Percentiles rank a stretch among this genome's conserved stretches.
Conservation (phyloP, 768 basidiomycete genomes). For the Pulveroboletus frians region DNA sequence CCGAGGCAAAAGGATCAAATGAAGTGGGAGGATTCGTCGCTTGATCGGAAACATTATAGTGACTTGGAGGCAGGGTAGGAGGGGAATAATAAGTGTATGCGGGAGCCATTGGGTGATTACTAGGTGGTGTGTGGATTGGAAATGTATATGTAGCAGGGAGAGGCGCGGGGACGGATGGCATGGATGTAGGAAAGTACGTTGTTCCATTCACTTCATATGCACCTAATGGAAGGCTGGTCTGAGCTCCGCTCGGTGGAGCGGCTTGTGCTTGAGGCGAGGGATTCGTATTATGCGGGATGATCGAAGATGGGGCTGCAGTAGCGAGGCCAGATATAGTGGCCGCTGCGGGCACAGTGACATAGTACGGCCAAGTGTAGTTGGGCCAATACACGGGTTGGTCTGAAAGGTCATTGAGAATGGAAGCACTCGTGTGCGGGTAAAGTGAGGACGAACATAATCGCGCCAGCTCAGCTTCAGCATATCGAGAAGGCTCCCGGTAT, state of each 20-base stretch:
- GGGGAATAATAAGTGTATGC: conserved; percentile 10
- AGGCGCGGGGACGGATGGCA: background rate
- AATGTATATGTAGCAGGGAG: conserved; percentile 5
- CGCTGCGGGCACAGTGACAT: conserved; percentile 24
- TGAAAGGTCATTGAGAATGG: conserved; percentile 2
- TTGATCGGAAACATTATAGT: conserved; percentile 4
- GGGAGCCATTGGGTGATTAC: conserved; percentile 1
- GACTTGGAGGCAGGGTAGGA: background rate
- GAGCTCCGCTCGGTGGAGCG: background rate
- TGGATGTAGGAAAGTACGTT: conserved; percentile 22
- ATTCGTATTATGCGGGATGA: conserved; percentile 2
- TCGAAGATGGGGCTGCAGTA: background rate
- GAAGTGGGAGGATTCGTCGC: background rate
- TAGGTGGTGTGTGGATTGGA: conserved; percentile 6
- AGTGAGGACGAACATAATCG: conserved; percentile 28
- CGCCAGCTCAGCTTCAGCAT: conserved; percentile 29
- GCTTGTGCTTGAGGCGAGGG: background rate
- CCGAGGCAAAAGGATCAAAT: conserved; percentile 23
- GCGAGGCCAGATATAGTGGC: conserved; percentile 1
- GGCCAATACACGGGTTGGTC: conserved; percentile 17
- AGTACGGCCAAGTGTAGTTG: conserved; percentile 18
- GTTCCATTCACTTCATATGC: conserved; percentile 27
- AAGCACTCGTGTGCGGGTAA: background rate
- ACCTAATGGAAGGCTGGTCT: conserved; percentile 9
- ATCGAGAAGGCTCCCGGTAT: conserved; percentile 20